Base-by-base conservation (phyloP, 306 rosid species). In the Aeschynomene evenia region DNA sequence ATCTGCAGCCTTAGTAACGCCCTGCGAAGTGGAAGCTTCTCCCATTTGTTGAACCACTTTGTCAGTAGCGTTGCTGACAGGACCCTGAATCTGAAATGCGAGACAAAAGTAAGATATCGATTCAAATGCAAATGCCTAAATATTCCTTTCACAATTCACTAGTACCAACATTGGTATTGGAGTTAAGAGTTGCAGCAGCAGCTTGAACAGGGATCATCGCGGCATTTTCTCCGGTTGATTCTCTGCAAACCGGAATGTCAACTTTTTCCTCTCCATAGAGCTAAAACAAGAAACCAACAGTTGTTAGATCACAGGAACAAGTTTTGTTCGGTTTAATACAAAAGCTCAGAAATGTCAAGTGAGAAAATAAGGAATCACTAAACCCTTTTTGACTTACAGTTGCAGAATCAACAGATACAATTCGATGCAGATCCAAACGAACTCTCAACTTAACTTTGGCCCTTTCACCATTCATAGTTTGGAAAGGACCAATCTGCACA, bases 401-500 rank as follows among this genome's bases (percentile, higher is more conserved):
- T 42, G 99, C 97, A 2, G 87, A 85, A 39, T 87, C 93, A 7
- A 95, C 39, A 57, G 87, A 84, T 7, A 87, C 88, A 68, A 95
- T 76, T 75, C 99, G 97, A 77, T 95, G 95, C 67, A 87, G 19
- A 75, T 84, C 91, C 79, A 95, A 71, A 31, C 91, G 87, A 58
- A 69, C 97, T 82, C 72, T 95, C 60, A 91, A 91, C 83, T 87
- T 95, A 19, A 91, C 14, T 60, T 89, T 95, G 15, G 84, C 86
- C 53, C 85, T 80, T 21, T 91, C 96, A 58, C 73, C 50, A 61
- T 82, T 83, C 4, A 87, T 61, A 31, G 86, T 57, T 59, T 88
- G 88, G 50, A 95, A 91, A 39, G 97, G 97, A 62, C 97, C 99
- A 77, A 95, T 87, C 99, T 95, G 85, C 83, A 79, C 1, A 63